phyloP scores from a whole-genome alignment of 192 early-diverging fungal species.

The Oehlia diaphana region DNA sequence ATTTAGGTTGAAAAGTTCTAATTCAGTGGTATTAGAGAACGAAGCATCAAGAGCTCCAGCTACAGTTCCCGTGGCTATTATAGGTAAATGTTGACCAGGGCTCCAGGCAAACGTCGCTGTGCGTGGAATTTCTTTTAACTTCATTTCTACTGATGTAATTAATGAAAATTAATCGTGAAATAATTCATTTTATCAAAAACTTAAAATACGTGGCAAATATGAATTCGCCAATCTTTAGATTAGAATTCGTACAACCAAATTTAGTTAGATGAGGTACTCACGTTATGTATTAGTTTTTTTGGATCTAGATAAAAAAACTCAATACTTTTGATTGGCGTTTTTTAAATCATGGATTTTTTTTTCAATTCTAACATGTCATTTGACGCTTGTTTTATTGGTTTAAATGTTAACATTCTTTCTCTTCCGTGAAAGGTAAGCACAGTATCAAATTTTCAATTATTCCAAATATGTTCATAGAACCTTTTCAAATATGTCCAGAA shows the following conservation, averaged over 20 bases:
- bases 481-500: neutral
- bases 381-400: neutral
- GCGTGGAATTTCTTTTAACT: slow-evolving; percentile 65
- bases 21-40: slow-evolving; percentile 84
- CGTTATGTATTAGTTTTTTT: too few species aligned
- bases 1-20: slow-evolving; percentile 87
- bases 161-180: neutral
- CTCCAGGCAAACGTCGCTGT: slow-evolving; percentile 92
- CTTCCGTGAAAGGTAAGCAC: neutral
- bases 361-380: too few species aligned
- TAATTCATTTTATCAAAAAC: neutral
- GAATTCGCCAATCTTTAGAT: neutral
- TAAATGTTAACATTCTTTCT: neutral
- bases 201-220: neutral
- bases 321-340: too few species aligned
- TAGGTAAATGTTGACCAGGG: slow-evolving; percentile 66
- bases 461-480: neutral
- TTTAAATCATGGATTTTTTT: too few species aligned
- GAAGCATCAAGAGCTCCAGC: slow-evolving; percentile 96
- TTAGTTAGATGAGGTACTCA: too few species aligned
- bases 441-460: neutral
- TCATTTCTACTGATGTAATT: slow-evolving; percentile 33
- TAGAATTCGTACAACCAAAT: neutral
- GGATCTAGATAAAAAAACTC: too few species aligned
- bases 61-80: slow-evolving; percentile 90